A percentile compares a stretch with the other conserved stretches of the same genome.
These are phyloP conservation scores for Centella asiatica DNA, from an alignment of 129 eudicot species.

Conservation along the genomic window DNA sequence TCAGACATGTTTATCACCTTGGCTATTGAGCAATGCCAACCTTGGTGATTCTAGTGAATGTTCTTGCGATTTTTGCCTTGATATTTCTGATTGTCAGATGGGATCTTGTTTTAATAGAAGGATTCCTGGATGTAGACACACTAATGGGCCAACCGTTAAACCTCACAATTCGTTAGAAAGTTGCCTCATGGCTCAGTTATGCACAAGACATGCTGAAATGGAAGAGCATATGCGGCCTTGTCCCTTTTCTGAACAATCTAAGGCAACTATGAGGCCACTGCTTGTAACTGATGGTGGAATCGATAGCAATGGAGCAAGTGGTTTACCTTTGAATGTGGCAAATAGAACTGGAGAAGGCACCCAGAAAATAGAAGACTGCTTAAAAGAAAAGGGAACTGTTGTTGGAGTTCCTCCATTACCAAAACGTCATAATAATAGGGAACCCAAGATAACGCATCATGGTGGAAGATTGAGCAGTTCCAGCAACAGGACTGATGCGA, in stretches of 20 bases:
- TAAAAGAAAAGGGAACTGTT: conserved; percentile 9
- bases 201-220: conserved; percentile 42
- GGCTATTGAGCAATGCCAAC: conserved; percentile 18
- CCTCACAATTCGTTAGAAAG: conserved; percentile 71
- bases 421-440: conserved; percentile 6
- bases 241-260: conserved; percentile 25
- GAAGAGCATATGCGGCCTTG: conserved; percentile 33
- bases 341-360: conserved; percentile 14
- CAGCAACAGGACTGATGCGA: conserved; percentile 6
- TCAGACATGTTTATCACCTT: conserved; percentile 23
- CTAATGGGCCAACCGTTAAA: conserved; percentile 22
- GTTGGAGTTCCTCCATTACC: conserved; percentile 23
- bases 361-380: conserved; percentile 7
- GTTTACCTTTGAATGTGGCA: conserved; percentile 15
- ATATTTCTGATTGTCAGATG: conserved; percentile 18
- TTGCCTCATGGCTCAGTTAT: conserved; percentile 79
- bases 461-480: conserved; percentile 13
- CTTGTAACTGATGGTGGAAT: conserved; percentile 60
- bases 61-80: conserved; percentile 12
- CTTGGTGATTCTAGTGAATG: conserved; percentile 12
- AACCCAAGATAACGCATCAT: conserved; percentile 15
- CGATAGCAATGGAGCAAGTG: conserved; percentile 40
- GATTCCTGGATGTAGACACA: conserved; percentile 33
- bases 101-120: conserved; percentile 31
- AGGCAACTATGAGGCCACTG: conserved; percentile 51